These are phyloP conservation scores for Zanthoxylum bungeanum DNA, from an alignment of 345 rosid species.

Conservation along the genomic window DNA sequence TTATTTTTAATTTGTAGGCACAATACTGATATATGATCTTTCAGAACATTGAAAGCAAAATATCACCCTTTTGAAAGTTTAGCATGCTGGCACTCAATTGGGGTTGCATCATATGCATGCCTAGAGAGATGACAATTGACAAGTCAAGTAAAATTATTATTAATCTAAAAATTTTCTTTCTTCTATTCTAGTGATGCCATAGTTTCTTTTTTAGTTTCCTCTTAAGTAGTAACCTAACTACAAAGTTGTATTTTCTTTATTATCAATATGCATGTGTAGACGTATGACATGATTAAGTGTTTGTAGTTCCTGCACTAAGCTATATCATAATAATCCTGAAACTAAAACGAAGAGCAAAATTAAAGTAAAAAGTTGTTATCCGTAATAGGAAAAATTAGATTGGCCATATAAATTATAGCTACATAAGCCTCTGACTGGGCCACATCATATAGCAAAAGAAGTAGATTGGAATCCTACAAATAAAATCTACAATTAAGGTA, in stretches of 20 bases:
- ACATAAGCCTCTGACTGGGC: no score
- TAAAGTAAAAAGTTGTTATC: no score
- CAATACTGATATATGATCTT: neutral
- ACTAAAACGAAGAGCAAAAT: no score
- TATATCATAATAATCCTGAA: no score
- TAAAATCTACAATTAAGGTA: no score
- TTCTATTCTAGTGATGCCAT: neutral
- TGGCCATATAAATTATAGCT: no score
- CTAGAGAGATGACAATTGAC: no score
- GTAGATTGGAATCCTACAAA: no score
- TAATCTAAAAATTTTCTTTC: neutral
- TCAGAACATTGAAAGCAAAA: conserved; percentile 6
- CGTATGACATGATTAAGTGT: neutral
- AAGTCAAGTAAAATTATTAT: no score
- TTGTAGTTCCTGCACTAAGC: neutral
- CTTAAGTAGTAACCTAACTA: neutral
- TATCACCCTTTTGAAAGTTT: conserved; percentile 3
- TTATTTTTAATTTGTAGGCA: neutral
- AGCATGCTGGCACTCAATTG: neutral
- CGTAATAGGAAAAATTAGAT: no score
- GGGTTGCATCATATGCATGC: no score
- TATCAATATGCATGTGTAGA: neutral
- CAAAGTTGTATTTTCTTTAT: neutral
- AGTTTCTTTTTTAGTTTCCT: neutral
- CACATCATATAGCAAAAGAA: no score